Evolutionary conservation across 2,329 filamentous ascomycete species (phyloP).

Genomic region (Aspergillus calidoustus): DNA sequence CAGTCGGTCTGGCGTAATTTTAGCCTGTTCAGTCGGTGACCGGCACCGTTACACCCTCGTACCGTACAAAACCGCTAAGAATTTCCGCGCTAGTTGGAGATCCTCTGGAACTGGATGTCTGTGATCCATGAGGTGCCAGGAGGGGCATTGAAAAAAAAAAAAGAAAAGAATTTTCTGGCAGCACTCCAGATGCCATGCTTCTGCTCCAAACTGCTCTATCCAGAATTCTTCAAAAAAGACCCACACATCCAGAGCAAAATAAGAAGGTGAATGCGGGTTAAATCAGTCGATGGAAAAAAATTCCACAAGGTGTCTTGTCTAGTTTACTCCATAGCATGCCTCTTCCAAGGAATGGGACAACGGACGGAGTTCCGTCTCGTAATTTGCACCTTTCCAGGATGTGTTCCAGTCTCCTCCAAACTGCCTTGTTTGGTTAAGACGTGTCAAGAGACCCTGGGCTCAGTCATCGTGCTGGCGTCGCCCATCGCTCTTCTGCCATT

Average conservation of each 20-base stretch:
- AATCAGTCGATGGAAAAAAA: not conserved
- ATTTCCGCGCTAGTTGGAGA: constrained; percentile 31
- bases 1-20: constrained; percentile 22
- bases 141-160: constrained; percentile 16
- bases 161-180: not conserved
- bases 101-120: constrained; percentile 24
- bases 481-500: not conserved
- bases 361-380: not conserved
- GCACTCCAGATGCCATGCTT: not conserved
- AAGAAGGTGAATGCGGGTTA: not conserved
- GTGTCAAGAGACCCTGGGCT: constrained; percentile 5
- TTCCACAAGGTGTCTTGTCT: constrained; percentile 1
- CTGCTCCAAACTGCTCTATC: not conserved
- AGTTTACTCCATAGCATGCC: not conserved
- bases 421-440: constrained; percentile 21
- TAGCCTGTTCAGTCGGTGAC: constrained; percentile 24
- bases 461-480: constrained; percentile 5
- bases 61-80: constrained; percentile 24
- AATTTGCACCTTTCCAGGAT: not conserved
- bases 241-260: not conserved
- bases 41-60: constrained; percentile 19
- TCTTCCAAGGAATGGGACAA: constrained; percentile 4
- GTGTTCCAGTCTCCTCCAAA: constrained; percentile 18
- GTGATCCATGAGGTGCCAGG: constrained; percentile 20
- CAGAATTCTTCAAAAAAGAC: not conserved